These are phyloP conservation scores for Verticillium zaregamsianum DNA, from an alignment of 2,329 filamentous ascomycete species.

Conservation along the genomic window DNA sequence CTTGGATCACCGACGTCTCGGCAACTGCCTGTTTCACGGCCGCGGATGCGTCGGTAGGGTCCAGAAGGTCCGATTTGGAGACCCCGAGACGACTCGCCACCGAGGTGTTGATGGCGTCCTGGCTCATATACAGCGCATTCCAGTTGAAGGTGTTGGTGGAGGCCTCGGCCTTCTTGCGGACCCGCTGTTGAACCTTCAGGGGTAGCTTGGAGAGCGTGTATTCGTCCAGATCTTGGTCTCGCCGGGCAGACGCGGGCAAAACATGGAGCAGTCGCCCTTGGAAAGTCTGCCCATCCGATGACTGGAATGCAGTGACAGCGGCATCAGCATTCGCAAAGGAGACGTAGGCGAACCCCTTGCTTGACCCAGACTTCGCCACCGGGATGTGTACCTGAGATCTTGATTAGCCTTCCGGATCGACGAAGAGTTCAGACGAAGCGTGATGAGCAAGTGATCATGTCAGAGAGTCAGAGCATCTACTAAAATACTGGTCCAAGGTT, in stretches of 20 bases:
- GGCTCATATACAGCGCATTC: constrained; percentile 99
- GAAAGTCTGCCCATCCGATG: constrained; percentile 79
- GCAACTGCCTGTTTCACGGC: constrained; percentile 96
- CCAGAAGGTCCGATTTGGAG: constrained; percentile 84
- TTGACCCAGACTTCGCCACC: constrained; percentile 64
- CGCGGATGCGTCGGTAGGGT: constrained; percentile 92
- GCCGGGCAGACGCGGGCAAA: constrained; percentile 77
- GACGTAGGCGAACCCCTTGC: constrained; percentile 89
- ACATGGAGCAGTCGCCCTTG: constrained; percentile 91
- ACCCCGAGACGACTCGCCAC: constrained; percentile 83
- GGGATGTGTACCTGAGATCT: constrained; percentile 75
- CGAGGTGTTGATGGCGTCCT: constrained; percentile 89
- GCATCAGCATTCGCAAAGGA: constrained; percentile 69
- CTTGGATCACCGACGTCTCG: constrained; percentile 93
- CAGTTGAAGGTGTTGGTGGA: constrained; percentile 82
- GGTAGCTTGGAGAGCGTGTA: constrained; percentile 87
- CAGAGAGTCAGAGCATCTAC: constrained; percentile 98
- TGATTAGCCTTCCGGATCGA: constrained; percentile 13
- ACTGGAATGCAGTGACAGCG: constrained; percentile 74
- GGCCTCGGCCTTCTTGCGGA: constrained; percentile 79
- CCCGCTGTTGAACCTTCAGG: constrained; percentile 88
- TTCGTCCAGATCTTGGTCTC: constrained; percentile 78
- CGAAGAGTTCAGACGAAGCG: background rate
- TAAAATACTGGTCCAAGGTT: constrained; percentile 96
- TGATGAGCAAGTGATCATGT: constrained; percentile 28